A percentile compares a stretch with the other conserved stretches of the same genome.
Conservation (phyloP, 257 asterid species). For the Ophiorrhiza pumila region DNA sequence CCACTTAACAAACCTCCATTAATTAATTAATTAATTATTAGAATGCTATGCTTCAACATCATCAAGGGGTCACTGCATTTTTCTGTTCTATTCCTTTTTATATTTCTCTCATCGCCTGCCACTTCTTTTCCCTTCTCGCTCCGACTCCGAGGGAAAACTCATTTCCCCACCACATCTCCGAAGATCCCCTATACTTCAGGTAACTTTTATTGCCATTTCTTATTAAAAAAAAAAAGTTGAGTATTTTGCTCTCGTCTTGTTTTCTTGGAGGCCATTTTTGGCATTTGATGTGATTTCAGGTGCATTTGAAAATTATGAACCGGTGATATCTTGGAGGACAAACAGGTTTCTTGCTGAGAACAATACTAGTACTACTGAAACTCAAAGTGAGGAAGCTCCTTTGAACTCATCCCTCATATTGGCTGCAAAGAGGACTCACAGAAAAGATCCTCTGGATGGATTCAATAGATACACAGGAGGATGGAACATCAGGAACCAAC, state of each 20-base stretch:
- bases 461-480: constrained; percentile 68
- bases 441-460: constrained; percentile 66
- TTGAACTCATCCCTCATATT: constrained; percentile 57
- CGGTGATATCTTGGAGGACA: constrained; percentile 34
- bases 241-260: too few species aligned
- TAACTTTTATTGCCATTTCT: constrained; percentile 8
- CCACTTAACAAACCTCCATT: background rate
- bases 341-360: constrained; percentile 54
- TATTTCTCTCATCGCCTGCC: constrained; percentile 27
- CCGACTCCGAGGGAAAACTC: constrained; percentile 21
- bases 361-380: background rate
- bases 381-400: constrained; percentile 33
- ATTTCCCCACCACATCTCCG: constrained; percentile 24
- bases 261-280: too few species aligned
- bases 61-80: constrained; percentile 23
- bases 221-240: too few species aligned
- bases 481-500: constrained; percentile 76
- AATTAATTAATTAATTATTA: background rate
- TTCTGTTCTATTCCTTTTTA: constrained; percentile 24
- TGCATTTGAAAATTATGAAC: constrained; percentile 21
- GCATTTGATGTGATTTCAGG: constrained; percentile 28
- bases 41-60: constrained; percentile 32
- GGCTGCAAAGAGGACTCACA: constrained; percentile 69
- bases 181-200: constrained; percentile 34
- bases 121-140: constrained; percentile 29